Evolutionary conservation across 2,329 filamentous ascomycete genomes (phyloP), one percentile per base, ranked within the genome.

Genomic region (Metarhizium humberi): DNA sequence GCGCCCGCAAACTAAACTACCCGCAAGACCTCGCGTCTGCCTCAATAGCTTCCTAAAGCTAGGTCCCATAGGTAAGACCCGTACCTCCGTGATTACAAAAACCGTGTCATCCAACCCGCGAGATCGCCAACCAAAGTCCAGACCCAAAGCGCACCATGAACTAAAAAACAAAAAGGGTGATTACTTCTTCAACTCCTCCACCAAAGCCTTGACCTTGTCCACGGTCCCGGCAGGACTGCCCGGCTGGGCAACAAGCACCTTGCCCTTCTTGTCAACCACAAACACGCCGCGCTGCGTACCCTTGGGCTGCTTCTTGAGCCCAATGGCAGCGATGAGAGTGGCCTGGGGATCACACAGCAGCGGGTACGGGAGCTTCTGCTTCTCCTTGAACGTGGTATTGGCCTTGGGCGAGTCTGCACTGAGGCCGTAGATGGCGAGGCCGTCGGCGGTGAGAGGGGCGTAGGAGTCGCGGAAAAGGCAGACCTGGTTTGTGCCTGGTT

Each of bases 401-500:
- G 90, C 84, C 74, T 94, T 95, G 65, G 90, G 85, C 50, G 85
- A 88, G 75, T 97, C 94, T 63, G 82, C 82, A 59, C 89, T 95
- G 52, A 99, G 84, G 55, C 94, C 94, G 70, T 90, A 97, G 73
- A 99, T 90, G 67, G 85, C 80, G 57, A 95, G 82, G 8, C 92
- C 92, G 55, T 83, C 87, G 32, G 84, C 80, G 11, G 87, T 92
- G 54, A 97, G 80, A 52, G 85, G 76, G 50, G 79, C 75, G 74
- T 95, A 90, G 29, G 84, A 79, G 78, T 97, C 92, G 66, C 94
- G 87, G 80, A 99, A 97, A 62, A 92, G 78, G 74, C 92, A 96
- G 59, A 81, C 94, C 79, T 99, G 94, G 57, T 80, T 94, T 55
- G 91, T 97, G 79, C 92, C 92, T 96, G 59, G 49, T 59, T 34